These are phyloP conservation scores for Schwanniomyces etchellsii DNA, from an alignment of 1,139 yeast species.

Conservation along the genomic window DNA sequence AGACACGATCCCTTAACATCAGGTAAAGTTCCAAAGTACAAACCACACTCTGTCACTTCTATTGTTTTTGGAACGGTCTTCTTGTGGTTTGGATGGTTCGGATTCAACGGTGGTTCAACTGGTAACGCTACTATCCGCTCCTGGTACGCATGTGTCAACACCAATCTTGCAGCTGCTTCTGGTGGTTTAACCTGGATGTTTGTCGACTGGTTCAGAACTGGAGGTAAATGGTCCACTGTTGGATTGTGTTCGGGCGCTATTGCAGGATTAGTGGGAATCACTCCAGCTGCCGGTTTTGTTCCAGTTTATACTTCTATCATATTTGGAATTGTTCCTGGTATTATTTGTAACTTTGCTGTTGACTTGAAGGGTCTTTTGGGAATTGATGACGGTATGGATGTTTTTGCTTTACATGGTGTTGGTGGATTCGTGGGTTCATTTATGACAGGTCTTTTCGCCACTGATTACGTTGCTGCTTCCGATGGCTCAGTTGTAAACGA, in stretches of 20 bases:
- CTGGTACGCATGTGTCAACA: slow-evolving; percentile 88
- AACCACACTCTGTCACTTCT: slow-evolving; percentile 85
- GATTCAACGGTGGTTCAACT: slow-evolving; percentile 96
- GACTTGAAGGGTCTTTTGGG: slow-evolving; percentile 67
- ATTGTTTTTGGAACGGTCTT: slow-evolving; percentile 92
- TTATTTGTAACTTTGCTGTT: slow-evolving; percentile 77
- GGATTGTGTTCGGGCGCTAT: slow-evolving; percentile 92
- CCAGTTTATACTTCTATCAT: slow-evolving; percentile 85
- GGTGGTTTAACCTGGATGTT: slow-evolving; percentile 95
- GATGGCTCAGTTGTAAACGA: slow-evolving; percentile 57
- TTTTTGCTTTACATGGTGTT: slow-evolving; percentile 87
- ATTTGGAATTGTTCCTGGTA: slow-evolving; percentile 76
- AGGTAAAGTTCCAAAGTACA: slow-evolving; percentile 74
- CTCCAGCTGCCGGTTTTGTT: slow-evolving; percentile 96
- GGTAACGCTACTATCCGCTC: slow-evolving; percentile 89
- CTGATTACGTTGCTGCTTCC: slow-evolving; percentile 82
- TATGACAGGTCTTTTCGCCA: slow-evolving; percentile 88
- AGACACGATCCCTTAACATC: slow-evolving; percentile 77
- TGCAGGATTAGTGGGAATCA: slow-evolving; percentile 92
- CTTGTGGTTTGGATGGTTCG: slow-evolving; percentile 98
- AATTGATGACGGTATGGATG: slow-evolving; percentile 95
- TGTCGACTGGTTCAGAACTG: slow-evolving; percentile 82
- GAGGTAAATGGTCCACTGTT: slow-evolving; percentile 90
- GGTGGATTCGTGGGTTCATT: slow-evolving; percentile 87
- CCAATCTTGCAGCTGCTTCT: slow-evolving; percentile 85